Conservation (phyloP, 2,329 filamentous ascomycete genomes). For the Chaetomium globosum region DNA sequence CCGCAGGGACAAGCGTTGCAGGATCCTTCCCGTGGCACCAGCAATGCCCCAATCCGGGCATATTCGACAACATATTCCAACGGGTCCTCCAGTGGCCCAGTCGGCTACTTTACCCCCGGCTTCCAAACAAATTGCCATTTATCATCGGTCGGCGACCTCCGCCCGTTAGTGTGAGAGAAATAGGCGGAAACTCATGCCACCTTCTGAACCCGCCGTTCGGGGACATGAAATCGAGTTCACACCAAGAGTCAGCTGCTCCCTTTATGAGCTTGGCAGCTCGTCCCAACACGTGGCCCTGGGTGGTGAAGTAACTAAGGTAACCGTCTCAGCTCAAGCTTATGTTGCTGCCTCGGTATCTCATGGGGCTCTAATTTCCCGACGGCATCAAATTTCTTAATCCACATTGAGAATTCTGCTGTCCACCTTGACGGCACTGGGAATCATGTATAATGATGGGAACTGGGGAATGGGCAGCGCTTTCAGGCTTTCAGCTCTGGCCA, state of each 20-base stretch:
- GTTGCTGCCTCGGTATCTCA: background rate
- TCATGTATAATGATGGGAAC: background rate
- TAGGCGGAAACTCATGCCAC: no score
- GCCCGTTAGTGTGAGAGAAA: no score
- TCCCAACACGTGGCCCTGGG: background rate
- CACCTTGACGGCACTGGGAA: background rate
- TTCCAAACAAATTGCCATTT: background rate
- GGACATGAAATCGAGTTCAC: background rate
- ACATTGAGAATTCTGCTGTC: background rate
- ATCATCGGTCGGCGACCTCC: background rate
- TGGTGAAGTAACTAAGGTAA: background rate
- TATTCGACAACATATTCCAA: background rate
- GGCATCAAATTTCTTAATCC: background rate
- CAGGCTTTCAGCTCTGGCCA: background rate
- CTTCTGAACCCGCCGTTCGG: no score
- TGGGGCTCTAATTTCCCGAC: background rate
- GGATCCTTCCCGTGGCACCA: conserved; percentile 10
- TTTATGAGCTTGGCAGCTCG: background rate
- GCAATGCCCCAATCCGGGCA: conserved; percentile 1
- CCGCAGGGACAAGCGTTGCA: background rate
- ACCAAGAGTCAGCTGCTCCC: background rate
- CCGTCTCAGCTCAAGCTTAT: background rate
- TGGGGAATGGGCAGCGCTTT: background rate
- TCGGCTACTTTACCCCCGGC: background rate
- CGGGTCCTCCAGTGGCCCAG: background rate